A percentile compares a stretch with the other conserved stretches of the same genome.
These are phyloP conservation scores for Tylopilus sp. DNA, from an alignment of 1,284 basidiomycete genomes.

Conservation along the genomic window DNA sequence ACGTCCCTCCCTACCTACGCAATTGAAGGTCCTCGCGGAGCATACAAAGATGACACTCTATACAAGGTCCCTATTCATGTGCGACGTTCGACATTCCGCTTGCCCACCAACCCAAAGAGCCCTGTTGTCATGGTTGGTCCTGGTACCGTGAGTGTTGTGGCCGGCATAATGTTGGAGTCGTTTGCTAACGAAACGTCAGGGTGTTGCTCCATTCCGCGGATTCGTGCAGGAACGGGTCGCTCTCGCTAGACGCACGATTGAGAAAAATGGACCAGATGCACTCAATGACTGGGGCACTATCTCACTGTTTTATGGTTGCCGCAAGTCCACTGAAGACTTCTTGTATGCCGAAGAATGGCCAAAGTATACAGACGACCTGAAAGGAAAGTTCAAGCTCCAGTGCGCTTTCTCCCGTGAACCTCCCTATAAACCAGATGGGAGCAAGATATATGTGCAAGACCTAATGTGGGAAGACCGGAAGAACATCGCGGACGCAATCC, in stretches of 20 bases:
- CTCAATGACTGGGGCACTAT: slow-evolving; percentile 95
- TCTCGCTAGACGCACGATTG: slow-evolving; percentile 87
- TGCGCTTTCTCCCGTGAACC: slow-evolving; percentile 87
- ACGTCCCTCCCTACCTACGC: slow-evolving; percentile 72
- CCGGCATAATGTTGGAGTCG: not conserved
- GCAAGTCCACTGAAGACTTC: slow-evolving; percentile 85
- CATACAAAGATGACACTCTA: slow-evolving; percentile 68
- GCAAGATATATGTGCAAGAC: slow-evolving; percentile 98
- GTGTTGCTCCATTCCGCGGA: slow-evolving; percentile 97
- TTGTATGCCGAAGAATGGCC: slow-evolving; percentile 96
- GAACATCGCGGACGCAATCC: slow-evolving; percentile 82
- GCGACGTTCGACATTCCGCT: slow-evolving; percentile 91
- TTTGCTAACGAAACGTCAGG: slow-evolving; percentile 39
- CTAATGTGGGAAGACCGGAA: slow-evolving; percentile 84
- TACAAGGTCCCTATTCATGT: slow-evolving; percentile 94
- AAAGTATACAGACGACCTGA: slow-evolving; percentile 80
- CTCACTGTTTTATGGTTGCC: slow-evolving; percentile 94
- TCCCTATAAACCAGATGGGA: slow-evolving; percentile 83
- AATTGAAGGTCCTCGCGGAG: slow-evolving; percentile 85
- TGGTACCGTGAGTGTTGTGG: slow-evolving; percentile 74
- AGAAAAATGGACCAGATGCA: slow-evolving; percentile 90
- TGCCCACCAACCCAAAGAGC: slow-evolving; percentile 96
- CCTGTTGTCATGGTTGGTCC: slow-evolving; percentile 99
- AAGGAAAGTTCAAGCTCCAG: slow-evolving; percentile 88
- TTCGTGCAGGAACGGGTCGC: slow-evolving; percentile 98